Base-by-base conservation (phyloP, 352 stramenopile species). In the Phytophthora sansomeana region DNA sequence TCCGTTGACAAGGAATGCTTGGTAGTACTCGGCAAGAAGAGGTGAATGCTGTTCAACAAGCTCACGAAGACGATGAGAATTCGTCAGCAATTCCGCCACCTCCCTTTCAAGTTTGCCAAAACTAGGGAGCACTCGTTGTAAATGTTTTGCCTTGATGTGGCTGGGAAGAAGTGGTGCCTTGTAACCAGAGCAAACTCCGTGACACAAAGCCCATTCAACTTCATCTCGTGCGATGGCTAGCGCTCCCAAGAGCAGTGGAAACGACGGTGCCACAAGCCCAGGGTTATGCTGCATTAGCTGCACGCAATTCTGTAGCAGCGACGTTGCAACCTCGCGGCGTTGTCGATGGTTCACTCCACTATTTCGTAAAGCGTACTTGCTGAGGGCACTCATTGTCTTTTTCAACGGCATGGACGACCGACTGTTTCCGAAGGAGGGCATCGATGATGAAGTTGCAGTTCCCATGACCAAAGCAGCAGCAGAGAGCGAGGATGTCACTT, bases 141-240 rank as follows among this genome's bases (percentile, higher is more conserved):
- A 69, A 19, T 91, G 75, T 33, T 90, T 90, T 5, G 55, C 3
- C 26, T 91, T 91, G 26, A 87, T 52, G 24, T 81, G 67, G 9
- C 38, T 68, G 1, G 78, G 83, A 19, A 82, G 67, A 7, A 90
- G 69, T 13, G 71, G 50, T 10, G 65, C 24, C 5, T 63, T 63
- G 51, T 39, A 5, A 17, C 28, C 19, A 28, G 24, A 26, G 38
- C 39, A 16, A 56, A 44, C 17, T 35, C 49, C 44, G 13, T 91
- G 83, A 19, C 60, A 58, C n/a, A 87, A 59, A 5, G 72, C 21
- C 83, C 83, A 91, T 26, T 88, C 70, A n/a, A 84, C 35, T 29
- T 92, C 83, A 39, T 77, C 73, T n/a, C 63, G 58, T 5, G 71
- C 72, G 16, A 80, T 39, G 2, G 72, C 47, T 9, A 78, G 44